Conservation (phyloP, 192 early-diverging fungal genomes). For the Coemansia sp. region DNA sequence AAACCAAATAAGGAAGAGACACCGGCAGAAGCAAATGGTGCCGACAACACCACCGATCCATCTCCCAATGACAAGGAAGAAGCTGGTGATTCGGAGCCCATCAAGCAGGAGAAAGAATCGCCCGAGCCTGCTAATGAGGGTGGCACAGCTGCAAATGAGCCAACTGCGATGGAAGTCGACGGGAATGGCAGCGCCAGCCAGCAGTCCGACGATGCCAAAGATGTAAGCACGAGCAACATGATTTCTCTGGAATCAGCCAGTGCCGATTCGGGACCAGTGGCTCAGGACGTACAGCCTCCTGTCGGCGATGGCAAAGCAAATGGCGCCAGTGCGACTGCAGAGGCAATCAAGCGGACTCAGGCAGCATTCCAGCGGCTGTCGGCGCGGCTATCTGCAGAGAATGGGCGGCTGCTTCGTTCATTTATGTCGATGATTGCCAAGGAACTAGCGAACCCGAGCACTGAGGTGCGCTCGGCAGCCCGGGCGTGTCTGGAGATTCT, state of each 20-base stretch:
- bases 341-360: conserved; percentile 8
- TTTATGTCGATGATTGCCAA: conserved; percentile 67
- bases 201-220: conserved; percentile 1
- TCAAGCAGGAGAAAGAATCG: too few relatives aligned
- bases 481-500: conserved; percentile 79
- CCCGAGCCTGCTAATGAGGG: too few relatives aligned
- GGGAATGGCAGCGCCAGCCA: neutral
- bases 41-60: too few relatives aligned
- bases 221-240: conserved; percentile 1
- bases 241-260: conserved; percentile 1
- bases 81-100: too few relatives aligned
- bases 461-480: conserved; percentile 82
- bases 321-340: neutral
- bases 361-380: conserved; percentile 32
- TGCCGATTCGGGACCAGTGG: neutral
- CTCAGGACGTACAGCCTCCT: neutral
- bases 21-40: too few relatives aligned
- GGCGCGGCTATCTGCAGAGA: conserved; percentile 32
- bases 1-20: too few relatives aligned
- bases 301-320: neutral
- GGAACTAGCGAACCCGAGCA: conserved; percentile 90
- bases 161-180: conserved; percentile 1
- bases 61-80: too few relatives aligned
- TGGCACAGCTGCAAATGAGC: too few relatives aligned
- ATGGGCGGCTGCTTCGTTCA: conserved; percentile 37